Percentiles rank a stretch among this genome's conserved stretches.
Evolutionary conservation across 2,329 filamentous ascomycete species (phyloP).

Genomic region (Arachnomyces sp.): DNA sequence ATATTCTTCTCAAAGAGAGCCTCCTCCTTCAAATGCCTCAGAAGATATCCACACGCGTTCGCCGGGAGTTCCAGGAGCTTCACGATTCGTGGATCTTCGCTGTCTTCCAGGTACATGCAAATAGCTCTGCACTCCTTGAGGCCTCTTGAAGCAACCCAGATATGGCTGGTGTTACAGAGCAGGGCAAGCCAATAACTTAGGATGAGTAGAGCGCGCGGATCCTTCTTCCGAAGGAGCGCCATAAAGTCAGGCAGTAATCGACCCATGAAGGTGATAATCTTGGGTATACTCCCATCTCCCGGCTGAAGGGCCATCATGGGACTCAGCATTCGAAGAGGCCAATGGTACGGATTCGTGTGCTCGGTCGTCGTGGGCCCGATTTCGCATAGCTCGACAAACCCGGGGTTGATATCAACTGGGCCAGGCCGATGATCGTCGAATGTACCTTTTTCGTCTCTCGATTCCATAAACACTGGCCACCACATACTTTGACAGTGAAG

Average conservation of each 20-base stretch:
- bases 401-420: conserved; percentile 20
- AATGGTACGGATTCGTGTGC: conserved; percentile 28
- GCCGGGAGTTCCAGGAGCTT: conserved; percentile 27
- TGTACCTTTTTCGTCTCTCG: conserved; percentile 14
- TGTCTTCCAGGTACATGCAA: conserved; percentile 28
- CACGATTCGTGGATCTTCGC: conserved; percentile 20
- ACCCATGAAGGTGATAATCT: conserved; percentile 28
- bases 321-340: conserved; percentile 27
- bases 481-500: conserved; percentile 26
- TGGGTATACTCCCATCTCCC: conserved; percentile 14
- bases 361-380: conserved; percentile 23
- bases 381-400: conserved; percentile 27
- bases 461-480: conserved; percentile 24
- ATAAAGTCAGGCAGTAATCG: conserved; percentile 23
- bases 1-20: conserved; percentile 5
- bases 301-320: conserved; percentile 23
- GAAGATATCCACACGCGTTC: conserved; percentile 23
- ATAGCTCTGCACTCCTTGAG: conserved; percentile 29
- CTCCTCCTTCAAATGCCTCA: conserved; percentile 18
- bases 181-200: conserved; percentile 29
- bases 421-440: conserved; percentile 24
- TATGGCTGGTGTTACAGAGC: conserved; percentile 18
- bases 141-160: conserved; percentile 25
- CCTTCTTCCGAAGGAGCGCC: conserved; percentile 21
- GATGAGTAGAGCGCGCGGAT: conserved; percentile 25